Evolutionary conservation across 495 filamentous ascomycete genomes (phyloP), one percentile per base, ranked within the genome.

Genomic region (Pyrenula massariospora): DNA sequence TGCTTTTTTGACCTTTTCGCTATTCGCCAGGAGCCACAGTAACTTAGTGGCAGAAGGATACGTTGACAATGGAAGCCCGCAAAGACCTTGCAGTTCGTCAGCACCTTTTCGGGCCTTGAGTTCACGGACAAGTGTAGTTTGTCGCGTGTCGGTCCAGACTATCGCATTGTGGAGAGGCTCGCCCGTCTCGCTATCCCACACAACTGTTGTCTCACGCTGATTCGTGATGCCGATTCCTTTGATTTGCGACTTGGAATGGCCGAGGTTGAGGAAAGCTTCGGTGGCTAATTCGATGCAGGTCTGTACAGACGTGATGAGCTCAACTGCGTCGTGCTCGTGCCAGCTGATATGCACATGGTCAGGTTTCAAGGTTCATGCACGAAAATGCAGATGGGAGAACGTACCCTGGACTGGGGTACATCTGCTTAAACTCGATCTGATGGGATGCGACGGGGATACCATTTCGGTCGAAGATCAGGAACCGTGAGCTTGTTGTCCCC

Each of bases 1-100:
- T 0, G 89, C 89, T 55, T 85, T 70, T 58, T 79, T 79, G 59
- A 96, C 88, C 47, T 76, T 76, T 11, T 84, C 77, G 11, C 86
- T 76, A 63, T 95, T 85, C 51, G 80, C 74, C 56, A 94, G 70
- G 63, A 97, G 74, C 91, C 91, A 97, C 50, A 89, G 68, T 23
- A 97, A 74, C 66, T 95, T 95, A 54, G 93, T 84, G 51, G 88
- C 87, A 19, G 91, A 95, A 25, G 91, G 92, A 67, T 97, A 97
- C 56, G 91, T 96, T 12, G 91, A 95, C 50, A 97, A 76, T 5
- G 92, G 91, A 20, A 96, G 78, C 52, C 91, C 91, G 64, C 91
- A 95, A 25, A 94, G 76, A 31, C 84, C 77, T 54, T 75, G 77
- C 24, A 96, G 74, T 12, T 81, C 76, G 47, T 91, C 84, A 25